Base-by-base conservation (phyloP, 257 asterid species). In the Primulina tabacum region DNA sequence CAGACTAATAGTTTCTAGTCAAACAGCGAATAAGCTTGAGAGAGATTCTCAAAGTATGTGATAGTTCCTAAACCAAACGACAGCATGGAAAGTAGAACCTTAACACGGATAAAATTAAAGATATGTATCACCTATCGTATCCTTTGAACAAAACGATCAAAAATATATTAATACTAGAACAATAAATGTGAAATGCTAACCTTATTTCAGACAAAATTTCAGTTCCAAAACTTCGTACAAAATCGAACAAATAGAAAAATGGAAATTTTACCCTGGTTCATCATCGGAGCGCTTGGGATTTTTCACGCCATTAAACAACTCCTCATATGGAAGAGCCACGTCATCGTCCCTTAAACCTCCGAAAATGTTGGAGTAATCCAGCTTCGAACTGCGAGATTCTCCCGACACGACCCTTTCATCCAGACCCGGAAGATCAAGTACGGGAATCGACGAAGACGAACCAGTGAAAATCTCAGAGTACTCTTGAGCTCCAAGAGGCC, bases 401-500 rank as follows among this genome's bases (percentile, higher is more conserved):
- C 29, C 83, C 61, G 81, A 67, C 69, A 70, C 89, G 67, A 43
- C 66, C 72, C 74, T 77, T 53, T 78, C 85, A 14, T 86, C 90
- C 20, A 92, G 76, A 26, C 65, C 77, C 57, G 94, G 71, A 59
- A 88, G 88, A 75, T 92, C 98, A 70, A 92, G 88, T 72, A 89
- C 86, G 37, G 97, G 98, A 71, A 89, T 89, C 73, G 97, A 86
- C 11, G 88, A 74, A 30, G 88, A 80, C 17, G 75, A 70, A 4
- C 81, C 85, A 24, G 85, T 67, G 68, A 92, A 92, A 73, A 92
- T 89, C 89, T 92, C 98, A 1, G 81, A 65, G 70, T 89, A 89
- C 73, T 88, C 97, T 38, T 78, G 84, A 65, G 68, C 76, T 55
- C 82, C 87, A 4, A 82, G 63, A 34, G 79, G 29, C 75, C 73